Evolutionary conservation across 345 rosid species (phyloP).

Genomic region (Populus davidiana): DNA sequence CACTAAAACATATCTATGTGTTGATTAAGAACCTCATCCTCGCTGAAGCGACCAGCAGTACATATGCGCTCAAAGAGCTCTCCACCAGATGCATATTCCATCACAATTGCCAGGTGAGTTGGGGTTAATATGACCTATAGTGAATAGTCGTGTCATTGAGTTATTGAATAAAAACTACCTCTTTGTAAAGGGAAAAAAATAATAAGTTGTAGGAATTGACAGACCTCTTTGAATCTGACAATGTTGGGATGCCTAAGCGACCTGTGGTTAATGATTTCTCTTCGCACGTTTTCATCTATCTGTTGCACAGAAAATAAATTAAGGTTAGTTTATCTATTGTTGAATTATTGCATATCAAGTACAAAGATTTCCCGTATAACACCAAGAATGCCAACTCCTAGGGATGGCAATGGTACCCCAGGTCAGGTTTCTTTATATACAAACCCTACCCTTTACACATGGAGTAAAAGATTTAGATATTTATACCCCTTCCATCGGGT

Average conservation of each 20-base stretch:
- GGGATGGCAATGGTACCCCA: too few relatives aligned
- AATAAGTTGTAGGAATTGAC: not conserved
- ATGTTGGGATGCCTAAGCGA: constrained; percentile 93
- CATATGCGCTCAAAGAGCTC: constrained; percentile 87
- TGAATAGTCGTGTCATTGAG: constrained; percentile 4
- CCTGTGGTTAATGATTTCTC: constrained; percentile 94
- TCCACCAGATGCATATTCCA: constrained; percentile 98
- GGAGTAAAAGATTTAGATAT: too few relatives aligned
- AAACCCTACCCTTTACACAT: too few relatives aligned
- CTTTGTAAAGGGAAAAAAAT: not conserved
- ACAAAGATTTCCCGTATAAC: not conserved
- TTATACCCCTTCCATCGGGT: too few relatives aligned
- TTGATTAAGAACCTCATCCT: constrained; percentile 66
- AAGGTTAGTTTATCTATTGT: not conserved
- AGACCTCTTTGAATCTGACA: constrained; percentile 91
- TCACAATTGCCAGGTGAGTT: constrained; percentile 87
- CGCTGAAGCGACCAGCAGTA: constrained; percentile 79
- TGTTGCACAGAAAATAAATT: constrained; percentile 28
- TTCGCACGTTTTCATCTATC: constrained; percentile 92
- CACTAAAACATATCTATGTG: not conserved
- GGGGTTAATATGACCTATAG: constrained; percentile 84
- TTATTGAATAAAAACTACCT: constrained; percentile 4
- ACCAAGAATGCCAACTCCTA: not conserved
- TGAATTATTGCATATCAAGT: not conserved
- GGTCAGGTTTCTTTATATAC: too few relatives aligned